These are phyloP conservation scores for Russula brevipes DNA, from an alignment of 768 basidiomycete genomes.

Conservation along the genomic window DNA sequence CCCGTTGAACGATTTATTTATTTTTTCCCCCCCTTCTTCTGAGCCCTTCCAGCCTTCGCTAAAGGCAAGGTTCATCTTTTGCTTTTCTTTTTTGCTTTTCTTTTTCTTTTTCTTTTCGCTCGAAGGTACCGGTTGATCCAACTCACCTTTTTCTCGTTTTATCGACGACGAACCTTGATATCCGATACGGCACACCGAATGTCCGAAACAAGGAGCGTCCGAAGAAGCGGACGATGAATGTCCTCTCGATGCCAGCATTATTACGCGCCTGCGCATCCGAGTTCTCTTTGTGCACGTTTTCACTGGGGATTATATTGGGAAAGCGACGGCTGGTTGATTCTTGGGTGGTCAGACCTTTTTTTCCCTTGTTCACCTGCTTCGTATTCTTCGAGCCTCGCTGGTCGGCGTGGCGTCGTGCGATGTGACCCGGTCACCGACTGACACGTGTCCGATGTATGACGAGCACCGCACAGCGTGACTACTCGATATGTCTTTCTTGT, in stretches of 20 bases:
- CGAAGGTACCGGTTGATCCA: neutral
- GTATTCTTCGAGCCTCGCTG: neutral
- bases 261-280: neutral
- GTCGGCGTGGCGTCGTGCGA: neutral
- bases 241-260: neutral
- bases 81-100: too few relatives aligned
- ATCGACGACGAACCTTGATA: neutral
- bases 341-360: neutral
- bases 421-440: neutral
- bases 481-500: neutral
- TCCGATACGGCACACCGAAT: neutral
- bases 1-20: too few relatives aligned
- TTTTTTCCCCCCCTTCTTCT: neutral
- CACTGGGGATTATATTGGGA: too few relatives aligned
- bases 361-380: neutral
- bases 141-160: too few relatives aligned
- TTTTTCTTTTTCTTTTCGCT: neutral
- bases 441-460: neutral
- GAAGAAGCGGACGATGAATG: neutral
- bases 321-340: neutral
- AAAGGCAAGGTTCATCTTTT: too few relatives aligned
- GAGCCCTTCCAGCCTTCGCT: too few relatives aligned
- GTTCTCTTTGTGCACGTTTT: neutral
- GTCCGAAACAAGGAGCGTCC: neutral
- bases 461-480: neutral